phyloP scores from a whole-genome alignment of 1,284 basidiomycete species.

The Kwoniella shivajii region DNA sequence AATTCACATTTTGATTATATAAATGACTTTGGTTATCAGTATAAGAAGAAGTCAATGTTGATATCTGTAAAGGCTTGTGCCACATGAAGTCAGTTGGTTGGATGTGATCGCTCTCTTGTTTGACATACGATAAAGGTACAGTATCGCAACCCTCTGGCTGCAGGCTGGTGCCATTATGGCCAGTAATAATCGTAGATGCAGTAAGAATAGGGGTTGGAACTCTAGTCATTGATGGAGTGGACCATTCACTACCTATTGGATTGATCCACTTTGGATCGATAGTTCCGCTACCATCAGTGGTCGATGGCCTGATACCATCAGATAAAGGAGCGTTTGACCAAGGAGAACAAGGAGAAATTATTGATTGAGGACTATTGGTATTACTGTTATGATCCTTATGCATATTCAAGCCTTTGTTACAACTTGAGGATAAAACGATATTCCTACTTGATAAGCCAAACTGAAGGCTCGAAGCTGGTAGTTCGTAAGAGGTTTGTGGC shows the following conservation, averaged over 20 bases:
- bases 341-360: too few species aligned
- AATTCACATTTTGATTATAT: not conserved
- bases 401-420: not conserved
- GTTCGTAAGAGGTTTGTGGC: not conserved
- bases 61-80: not conserved
- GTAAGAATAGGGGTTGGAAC: not conserved
- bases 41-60: not conserved
- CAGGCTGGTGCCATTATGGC: not conserved
- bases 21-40: not conserved
- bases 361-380: not conserved
- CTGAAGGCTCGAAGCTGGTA: too few species aligned
- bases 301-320: not conserved
- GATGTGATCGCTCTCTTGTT: not conserved
- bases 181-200: not conserved
- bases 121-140: not conserved
- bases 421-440: not conserved
- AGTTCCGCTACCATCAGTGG: conserved; percentile 11
- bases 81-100: not conserved
- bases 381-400: not conserved
- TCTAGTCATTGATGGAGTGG: conserved; percentile 17
- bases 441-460: not conserved
- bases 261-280: conserved; percentile 31
- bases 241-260: conserved; percentile 17
- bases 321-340: not conserved
- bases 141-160: not conserved